Evolutionary conservation across 345 rosid species (phyloP).

Genomic region (Hibiscus mutabilis): DNA sequence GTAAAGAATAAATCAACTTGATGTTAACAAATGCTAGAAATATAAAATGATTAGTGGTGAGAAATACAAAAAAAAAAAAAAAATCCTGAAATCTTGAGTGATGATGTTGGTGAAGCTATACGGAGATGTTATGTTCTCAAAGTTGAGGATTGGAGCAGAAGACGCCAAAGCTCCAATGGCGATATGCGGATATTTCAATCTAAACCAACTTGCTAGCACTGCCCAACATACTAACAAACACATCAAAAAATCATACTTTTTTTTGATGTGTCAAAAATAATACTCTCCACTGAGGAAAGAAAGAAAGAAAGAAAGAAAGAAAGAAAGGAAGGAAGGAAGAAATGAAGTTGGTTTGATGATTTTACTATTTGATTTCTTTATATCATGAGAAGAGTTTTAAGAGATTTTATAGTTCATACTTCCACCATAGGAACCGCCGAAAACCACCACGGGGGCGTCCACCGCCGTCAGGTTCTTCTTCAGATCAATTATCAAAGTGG

Average conservation of each 20-base stretch:
- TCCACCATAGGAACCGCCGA: constrained; percentile 78
- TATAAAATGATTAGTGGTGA: no score
- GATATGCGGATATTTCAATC: constrained; percentile 49
- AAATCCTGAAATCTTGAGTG: constrained; percentile 42
- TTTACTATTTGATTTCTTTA: no score
- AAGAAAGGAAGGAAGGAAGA: no score
- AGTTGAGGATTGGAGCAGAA: constrained; percentile 45
- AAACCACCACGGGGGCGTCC: constrained; percentile 59
- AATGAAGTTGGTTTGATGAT: no score
- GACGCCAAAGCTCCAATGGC: constrained; percentile 53
- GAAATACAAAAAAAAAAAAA: no score
- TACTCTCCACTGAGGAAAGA: no score
- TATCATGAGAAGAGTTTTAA: no score
- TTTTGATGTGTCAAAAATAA: no score
- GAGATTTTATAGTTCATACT: constrained; percentile 22
- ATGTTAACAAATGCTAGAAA: not conserved
- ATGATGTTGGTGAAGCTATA: constrained; percentile 46
- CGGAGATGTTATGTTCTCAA: constrained; percentile 35
- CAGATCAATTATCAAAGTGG: constrained; percentile 39
- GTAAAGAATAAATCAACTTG: not conserved
- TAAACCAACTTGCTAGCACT: constrained; percentile 55
- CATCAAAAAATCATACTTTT: no score
- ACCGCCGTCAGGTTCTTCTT: constrained; percentile 46
- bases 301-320: not conserved
- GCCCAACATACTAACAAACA: constrained; percentile 10